Conservation (phyloP, 1,284 basidiomycete genomes). For the Coriolopsis trogii region DNA sequence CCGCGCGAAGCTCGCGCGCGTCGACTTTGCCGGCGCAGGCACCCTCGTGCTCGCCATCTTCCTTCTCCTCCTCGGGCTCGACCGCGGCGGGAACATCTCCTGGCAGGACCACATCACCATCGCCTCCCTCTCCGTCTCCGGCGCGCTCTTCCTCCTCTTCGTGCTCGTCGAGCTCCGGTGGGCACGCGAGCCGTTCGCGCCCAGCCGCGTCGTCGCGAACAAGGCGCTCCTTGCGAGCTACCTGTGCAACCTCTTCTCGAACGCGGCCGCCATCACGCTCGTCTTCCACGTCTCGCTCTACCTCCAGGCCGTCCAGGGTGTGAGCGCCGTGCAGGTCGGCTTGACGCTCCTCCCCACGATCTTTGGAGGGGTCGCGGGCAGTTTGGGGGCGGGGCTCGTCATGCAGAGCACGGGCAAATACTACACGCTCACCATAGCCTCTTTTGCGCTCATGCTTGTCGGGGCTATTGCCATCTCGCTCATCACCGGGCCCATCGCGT, state of each 20-base stretch:
- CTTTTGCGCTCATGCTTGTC: constrained; percentile 41
- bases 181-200: constrained; percentile 62
- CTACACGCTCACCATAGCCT: constrained; percentile 50
- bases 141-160: constrained; percentile 30
- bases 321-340: constrained; percentile 49
- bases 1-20: constrained; percentile 50
- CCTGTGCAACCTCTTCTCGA: constrained; percentile 59
- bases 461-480: constrained; percentile 44
- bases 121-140: constrained; percentile 26
- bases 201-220: constrained; percentile 53
- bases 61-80: constrained; percentile 56
- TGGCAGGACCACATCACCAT: constrained; percentile 48
- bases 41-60: constrained; percentile 54
- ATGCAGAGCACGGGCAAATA: constrained; percentile 64
- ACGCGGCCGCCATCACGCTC: constrained; percentile 46
- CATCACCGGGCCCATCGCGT: constrained; percentile 41
- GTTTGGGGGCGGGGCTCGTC: constrained; percentile 51
- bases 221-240: constrained; percentile 54
- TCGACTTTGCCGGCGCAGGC: constrained; percentile 61
- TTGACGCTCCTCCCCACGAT: constrained; percentile 53
- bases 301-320: constrained; percentile 55
- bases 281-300: constrained; percentile 61
- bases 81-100: constrained; percentile 58
- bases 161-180: constrained; percentile 42
- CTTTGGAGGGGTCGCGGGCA: constrained; percentile 49